These are phyloP conservation scores for Glycine tomentella DNA, from an alignment of 306 rosid species.

Conservation along the genomic window DNA sequence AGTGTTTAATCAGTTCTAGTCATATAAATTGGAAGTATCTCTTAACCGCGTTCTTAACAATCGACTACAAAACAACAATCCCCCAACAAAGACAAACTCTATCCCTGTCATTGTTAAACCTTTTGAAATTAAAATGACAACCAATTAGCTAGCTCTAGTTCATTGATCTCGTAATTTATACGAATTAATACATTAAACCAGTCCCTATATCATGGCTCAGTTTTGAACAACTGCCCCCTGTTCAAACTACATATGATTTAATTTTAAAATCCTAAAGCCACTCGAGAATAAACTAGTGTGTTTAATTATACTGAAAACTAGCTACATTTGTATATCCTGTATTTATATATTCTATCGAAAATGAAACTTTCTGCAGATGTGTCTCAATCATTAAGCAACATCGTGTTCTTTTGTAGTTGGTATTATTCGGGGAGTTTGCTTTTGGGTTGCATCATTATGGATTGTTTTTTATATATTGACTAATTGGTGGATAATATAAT, in stretches of 20 bases:
- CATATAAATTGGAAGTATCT: slow-evolving; percentile 35
- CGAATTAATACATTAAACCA: slow-evolving; percentile 47
- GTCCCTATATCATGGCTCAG: slow-evolving; percentile 69
- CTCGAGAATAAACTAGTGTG: slow-evolving; percentile 28
- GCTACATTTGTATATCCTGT: neutral
- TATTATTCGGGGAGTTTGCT: slow-evolving; percentile 47
- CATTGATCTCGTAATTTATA: slow-evolving; percentile 23
- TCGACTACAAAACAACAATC: slow-evolving; percentile 1
- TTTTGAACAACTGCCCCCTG: slow-evolving; percentile 84
- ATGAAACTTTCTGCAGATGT: slow-evolving; percentile 51
- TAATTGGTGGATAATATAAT: slow-evolving; percentile 20
- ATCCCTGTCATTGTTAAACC: slow-evolving; percentile 27
- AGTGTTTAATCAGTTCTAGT: slow-evolving; percentile 33
- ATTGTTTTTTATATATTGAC: neutral
- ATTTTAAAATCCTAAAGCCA: slow-evolving; percentile 39
- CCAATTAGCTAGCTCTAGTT: neutral
- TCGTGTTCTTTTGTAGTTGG: slow-evolving; percentile 46
- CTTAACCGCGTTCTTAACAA: slow-evolving; percentile 34
- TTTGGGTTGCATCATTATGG: slow-evolving; percentile 43
- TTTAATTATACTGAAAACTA: slow-evolving; percentile 30
- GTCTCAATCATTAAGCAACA: slow-evolving; percentile 66
- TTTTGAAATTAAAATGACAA: slow-evolving; percentile 35
- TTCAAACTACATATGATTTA: slow-evolving; percentile 72
- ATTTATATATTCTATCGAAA: slow-evolving; percentile 39
- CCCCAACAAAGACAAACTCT: slow-evolving; percentile 43